Conservation (phyloP, 2,329 filamentous ascomycete genomes). For the Diaporthe capsici region DNA sequence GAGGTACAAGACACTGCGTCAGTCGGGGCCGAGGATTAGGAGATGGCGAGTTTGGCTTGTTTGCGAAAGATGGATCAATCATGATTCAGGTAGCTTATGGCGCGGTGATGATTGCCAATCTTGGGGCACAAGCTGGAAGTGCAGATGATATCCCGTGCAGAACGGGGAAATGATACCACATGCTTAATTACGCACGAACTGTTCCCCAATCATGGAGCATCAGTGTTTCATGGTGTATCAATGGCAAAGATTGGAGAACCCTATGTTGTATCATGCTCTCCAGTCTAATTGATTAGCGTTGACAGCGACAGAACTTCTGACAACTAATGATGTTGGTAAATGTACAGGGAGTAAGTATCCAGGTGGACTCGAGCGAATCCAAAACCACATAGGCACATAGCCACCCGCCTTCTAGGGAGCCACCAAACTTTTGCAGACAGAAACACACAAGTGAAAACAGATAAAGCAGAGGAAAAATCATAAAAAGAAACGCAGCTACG, state of each 20-base stretch:
- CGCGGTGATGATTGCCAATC: background rate
- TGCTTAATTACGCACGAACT: background rate
- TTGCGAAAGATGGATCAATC: background rate
- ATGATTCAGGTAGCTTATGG: background rate
- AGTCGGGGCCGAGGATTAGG: conserved; percentile 26
- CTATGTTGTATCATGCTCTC: no score
- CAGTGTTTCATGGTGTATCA: background rate
- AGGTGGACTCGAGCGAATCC: conserved; percentile 19
- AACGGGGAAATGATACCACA: conserved; percentile 14
- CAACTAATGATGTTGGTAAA: background rate
- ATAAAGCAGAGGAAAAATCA: conserved; percentile 9
- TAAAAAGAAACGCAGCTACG: conserved; percentile 13
- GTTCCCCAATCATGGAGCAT: background rate
- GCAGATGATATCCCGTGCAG: background rate
- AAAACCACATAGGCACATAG: background rate
- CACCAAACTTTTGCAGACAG: background rate
- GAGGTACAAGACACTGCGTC: conserved; percentile 34
- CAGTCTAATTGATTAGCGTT: background rate
- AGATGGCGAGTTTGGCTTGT: background rate
- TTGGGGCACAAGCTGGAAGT: background rate
- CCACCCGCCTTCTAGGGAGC: background rate
- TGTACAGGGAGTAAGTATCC: conserved; percentile 4
- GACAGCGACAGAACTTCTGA: conserved; percentile 13
- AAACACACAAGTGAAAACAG: background rate
- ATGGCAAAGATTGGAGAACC: background rate